Evolutionary conservation across 176 grass and related monocot genomes (phyloP).

Genomic region (Aegilops sharonensis): DNA sequence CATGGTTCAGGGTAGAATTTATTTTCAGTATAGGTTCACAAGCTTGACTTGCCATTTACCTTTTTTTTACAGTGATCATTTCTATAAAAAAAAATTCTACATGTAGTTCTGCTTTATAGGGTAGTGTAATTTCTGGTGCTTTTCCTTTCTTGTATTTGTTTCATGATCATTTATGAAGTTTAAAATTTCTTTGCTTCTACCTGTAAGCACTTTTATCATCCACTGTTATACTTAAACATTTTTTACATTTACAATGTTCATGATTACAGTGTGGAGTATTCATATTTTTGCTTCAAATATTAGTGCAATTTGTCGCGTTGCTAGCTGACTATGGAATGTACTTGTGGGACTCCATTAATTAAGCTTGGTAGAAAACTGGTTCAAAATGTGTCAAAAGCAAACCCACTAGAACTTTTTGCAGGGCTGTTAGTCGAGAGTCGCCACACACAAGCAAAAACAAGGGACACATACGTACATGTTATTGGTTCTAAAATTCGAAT

Average conservation of each 20-base stretch:
- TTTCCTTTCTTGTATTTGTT: not conserved
- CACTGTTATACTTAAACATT: not conserved
- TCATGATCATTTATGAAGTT: not conserved
- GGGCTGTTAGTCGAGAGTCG: not conserved
- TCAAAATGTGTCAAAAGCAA: not conserved
- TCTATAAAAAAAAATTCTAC: not conserved
- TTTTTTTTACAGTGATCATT: not conserved
- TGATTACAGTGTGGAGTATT: not conserved
- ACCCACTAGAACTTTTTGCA: not conserved
- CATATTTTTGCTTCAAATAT: not conserved
- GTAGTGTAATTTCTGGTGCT: not conserved
- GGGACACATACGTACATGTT: not conserved
- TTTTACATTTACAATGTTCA: not conserved
- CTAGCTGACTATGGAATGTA: not conserved
- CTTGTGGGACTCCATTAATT: not conserved
- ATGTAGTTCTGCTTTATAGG: not conserved
- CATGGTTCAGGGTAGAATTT: not conserved
- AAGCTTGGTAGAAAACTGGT: not conserved
- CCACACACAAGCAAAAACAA: not conserved
- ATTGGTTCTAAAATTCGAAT: not conserved
- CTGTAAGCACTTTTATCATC: not conserved
- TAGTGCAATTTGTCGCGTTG: not conserved
- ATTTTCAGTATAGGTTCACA: not conserved
- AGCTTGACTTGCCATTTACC: not conserved
- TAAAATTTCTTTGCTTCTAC: not conserved